These are phyloP conservation scores for Aspergillus mulundensis DNA, from an alignment of 495 filamentous ascomycete species.

Conservation along the genomic window DNA sequence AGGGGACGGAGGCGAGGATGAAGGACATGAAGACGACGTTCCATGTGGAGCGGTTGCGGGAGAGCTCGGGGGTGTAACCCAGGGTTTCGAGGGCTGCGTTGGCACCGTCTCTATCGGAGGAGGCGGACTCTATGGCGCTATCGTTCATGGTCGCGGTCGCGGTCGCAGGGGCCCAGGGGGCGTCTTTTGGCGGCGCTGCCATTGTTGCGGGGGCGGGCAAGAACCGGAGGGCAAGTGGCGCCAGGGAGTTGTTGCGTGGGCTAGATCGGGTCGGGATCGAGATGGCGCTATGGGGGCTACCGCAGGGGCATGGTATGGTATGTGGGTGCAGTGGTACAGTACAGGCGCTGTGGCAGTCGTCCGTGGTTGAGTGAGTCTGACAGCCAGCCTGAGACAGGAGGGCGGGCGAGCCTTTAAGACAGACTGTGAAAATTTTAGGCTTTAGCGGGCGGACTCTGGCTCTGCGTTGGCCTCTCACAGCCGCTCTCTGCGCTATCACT, in stretches of 20 bases:
- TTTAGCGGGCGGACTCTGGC: neutral
- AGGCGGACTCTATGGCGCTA: constrained; percentile 6
- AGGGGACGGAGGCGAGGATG: constrained; percentile 54
- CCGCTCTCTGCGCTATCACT: too few relatives aligned
- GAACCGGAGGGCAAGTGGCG: neutral
- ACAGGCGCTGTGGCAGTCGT: neutral
- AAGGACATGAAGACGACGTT: constrained; percentile 33
- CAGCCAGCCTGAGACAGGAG: too few relatives aligned
- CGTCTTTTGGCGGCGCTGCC: neutral
- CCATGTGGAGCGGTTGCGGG: constrained; percentile 48
- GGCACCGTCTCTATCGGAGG: constrained; percentile 9
- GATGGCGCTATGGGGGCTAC: constrained; percentile 5
- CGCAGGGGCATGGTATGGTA: neutral
- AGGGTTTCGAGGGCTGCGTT: constrained; percentile 30
- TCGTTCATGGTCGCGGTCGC: constrained; percentile 2
- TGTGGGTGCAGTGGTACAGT: neutral
- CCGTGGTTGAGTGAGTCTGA: neutral
- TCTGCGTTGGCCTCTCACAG: neutral
- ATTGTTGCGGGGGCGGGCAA: too few relatives aligned
- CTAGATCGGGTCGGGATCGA: neutral
- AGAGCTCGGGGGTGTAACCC: constrained; percentile 54
- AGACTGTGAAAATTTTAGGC: neutral
- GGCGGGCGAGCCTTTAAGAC: neutral
- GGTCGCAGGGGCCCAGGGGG: neutral
- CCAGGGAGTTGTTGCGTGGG: constrained; percentile 2